Evolutionary conservation across 495 filamentous ascomycete species (phyloP), one percentile per base, ranked within the genome.

Genomic region (Penicillium goetzii): DNA sequence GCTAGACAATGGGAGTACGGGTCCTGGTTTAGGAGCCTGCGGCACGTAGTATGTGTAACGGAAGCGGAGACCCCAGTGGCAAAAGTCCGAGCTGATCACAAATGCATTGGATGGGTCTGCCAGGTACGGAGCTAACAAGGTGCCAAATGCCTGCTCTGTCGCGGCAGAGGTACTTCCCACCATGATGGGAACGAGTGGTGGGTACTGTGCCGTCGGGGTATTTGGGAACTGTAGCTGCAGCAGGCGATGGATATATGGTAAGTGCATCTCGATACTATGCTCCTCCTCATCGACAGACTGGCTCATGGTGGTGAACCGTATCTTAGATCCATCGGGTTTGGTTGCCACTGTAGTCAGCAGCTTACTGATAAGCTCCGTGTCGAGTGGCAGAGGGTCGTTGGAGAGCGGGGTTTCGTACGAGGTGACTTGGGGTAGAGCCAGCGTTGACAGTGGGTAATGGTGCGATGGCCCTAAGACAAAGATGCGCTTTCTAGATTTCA

Each of bases 391-490:
- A 17, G 78, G 78, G 14, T 97, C 82, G 64, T 91, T 81, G 58
- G 94, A 93, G 60, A 97, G 86, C 21, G 95, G 94, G 14, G 95
- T 98, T 59, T 81, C 85, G 77, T 97, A 97, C 50, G 84, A 84
- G 47, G 81, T 83, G 70, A 91, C 90, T 49, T 81, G 80, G 11
- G 94, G 90, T 12, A 97, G 82, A 23, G 91, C 92, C 62, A 91
- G 90, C 30, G 87, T 89, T 19, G 84, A 80, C 11, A 97, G 84
- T 68, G 92, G 90, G 67, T 90, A 81, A 59, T 95, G 92, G 70
- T 99, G 95, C 8, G 95, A 97, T 21, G 95, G 95, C 0, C 96
- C 96, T 53, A 99, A 85, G 53, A 99, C 80, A 76, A 99, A 98
- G 67, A 99, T 85, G 10, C 94, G 88, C 79, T 96, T 96, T 26